These are phyloP conservation scores for Goffeauzyma gilvescens DNA, from an alignment of 768 basidiomycete species.

Conservation along the genomic window DNA sequence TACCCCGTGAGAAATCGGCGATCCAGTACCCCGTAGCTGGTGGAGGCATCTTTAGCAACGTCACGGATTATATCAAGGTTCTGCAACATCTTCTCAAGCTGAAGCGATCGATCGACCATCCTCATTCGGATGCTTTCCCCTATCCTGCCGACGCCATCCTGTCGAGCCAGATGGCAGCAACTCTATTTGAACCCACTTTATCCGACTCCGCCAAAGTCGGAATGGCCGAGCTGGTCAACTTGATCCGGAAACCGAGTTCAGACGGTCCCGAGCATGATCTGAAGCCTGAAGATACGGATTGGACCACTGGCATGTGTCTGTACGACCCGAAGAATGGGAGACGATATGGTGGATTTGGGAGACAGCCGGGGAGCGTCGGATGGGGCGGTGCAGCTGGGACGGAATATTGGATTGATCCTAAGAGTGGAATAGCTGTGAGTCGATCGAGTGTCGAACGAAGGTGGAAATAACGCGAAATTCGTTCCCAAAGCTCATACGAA, in stretches of 20 bases:
- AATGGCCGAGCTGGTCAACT: constrained; percentile 5
- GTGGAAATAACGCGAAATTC: no score
- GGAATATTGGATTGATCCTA: constrained; percentile 19
- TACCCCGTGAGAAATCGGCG: constrained; percentile 20
- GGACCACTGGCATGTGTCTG: constrained; percentile 18
- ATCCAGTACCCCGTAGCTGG: constrained; percentile 27
- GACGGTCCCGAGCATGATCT: background rate
- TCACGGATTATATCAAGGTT: constrained; percentile 15
- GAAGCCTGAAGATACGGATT: constrained; percentile 15
- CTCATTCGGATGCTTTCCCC: no score
- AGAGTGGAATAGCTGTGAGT: constrained; percentile 17
- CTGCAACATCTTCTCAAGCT: constrained; percentile 17
- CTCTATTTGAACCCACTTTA: constrained; percentile 16
- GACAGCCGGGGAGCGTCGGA: constrained; percentile 13
- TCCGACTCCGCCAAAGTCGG: constrained; percentile 8
- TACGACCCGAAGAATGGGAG: constrained; percentile 11
- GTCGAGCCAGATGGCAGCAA: constrained; percentile 7
- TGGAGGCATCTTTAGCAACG: constrained; percentile 20
- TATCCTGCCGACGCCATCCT: constrained; percentile 7
- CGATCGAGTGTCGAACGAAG: no score
- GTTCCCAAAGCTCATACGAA: background rate
- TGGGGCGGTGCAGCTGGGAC: constrained; percentile 23
- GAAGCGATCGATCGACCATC: background rate
- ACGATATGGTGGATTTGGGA: constrained; percentile 13
- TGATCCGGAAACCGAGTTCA: constrained; percentile 3